A percentile compares a stretch with the other conserved stretches of the same genome.
phyloP scores from a whole-genome alignment of 352 stramenopile genomes.

The Phytophthora vignae region DNA sequence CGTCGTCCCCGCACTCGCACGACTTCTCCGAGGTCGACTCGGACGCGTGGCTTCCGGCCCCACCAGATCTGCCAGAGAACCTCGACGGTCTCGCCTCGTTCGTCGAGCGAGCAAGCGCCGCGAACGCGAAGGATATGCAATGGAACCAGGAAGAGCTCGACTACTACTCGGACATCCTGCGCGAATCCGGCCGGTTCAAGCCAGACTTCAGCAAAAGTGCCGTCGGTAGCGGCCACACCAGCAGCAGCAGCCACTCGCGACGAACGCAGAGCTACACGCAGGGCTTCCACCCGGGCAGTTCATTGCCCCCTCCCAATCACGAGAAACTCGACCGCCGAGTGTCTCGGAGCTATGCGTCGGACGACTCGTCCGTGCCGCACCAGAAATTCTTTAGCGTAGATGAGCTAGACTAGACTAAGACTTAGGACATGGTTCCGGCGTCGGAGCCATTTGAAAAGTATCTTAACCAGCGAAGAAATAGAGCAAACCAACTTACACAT shows the following conservation, averaged over 20 bases:
- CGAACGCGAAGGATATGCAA: constrained; percentile 29
- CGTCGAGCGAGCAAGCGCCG: constrained; percentile 31
- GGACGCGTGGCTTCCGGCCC: constrained; percentile 29
- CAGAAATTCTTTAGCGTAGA: constrained; percentile 66
- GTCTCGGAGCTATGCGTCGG: constrained; percentile 19
- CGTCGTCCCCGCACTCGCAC: constrained; percentile 27
- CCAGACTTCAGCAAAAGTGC: constrained; percentile 8
- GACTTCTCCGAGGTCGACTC: constrained; percentile 33
- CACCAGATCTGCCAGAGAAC: constrained; percentile 29
- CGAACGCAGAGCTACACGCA: constrained; percentile 22
- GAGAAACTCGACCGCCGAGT: constrained; percentile 18
- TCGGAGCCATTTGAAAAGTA: not conserved
- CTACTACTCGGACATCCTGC: constrained; percentile 36
- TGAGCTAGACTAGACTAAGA: constrained; percentile 50
- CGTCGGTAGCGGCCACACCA: not conserved
- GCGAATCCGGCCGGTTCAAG: constrained; percentile 36
- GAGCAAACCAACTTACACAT: constrained; percentile 4
- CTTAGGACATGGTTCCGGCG: not conserved
- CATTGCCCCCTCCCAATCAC: constrained; percentile 11
- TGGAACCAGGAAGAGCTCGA: constrained; percentile 57
- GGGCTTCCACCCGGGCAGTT: constrained; percentile 15
- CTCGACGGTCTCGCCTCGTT: constrained; percentile 38
- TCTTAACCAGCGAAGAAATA: not conserved
- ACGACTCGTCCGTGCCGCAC: constrained; percentile 15
- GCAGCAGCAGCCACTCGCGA: constrained; percentile 2